Evolutionary conservation across 208 protist genomes (phyloP).

Genomic region (Vickermania ingenoplastis): DNA sequence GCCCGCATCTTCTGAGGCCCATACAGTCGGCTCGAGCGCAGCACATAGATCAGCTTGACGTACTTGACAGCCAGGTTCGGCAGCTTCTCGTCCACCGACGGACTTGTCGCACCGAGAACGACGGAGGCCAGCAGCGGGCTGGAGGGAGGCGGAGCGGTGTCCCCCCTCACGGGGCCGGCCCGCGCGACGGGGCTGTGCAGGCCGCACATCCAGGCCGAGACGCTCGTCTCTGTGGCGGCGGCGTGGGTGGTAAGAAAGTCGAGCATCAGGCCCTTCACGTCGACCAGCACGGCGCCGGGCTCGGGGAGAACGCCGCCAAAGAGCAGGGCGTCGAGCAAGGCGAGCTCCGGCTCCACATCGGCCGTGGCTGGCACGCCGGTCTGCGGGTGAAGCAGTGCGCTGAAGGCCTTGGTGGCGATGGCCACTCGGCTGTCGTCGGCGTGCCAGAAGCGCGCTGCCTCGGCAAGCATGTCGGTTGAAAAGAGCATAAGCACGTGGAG

Average conservation of each 20-base stretch:
- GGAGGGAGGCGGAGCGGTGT: background rate
- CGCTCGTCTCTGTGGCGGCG: conserved; percentile 23
- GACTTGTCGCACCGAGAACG: conserved; percentile 46
- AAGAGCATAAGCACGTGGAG: conserved; percentile 57
- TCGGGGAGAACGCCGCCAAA: conserved; percentile 3
- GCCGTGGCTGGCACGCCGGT: conserved; percentile 14
- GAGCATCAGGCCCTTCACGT: conserved; percentile 62
- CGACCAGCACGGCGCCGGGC: conserved; percentile 11
- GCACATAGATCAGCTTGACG: conserved; percentile 62
- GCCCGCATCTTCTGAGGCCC: conserved; percentile 30
- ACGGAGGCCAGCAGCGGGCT: conserved; percentile 32
- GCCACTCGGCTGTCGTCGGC: conserved; percentile 21
- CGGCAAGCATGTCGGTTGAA: conserved; percentile 32
- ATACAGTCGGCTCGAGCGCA: conserved; percentile 53
- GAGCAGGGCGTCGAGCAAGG: conserved; percentile 47
- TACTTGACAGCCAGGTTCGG: conserved; percentile 74
- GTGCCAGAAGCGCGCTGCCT: conserved; percentile 28
- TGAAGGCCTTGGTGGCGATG: conserved; percentile 1
- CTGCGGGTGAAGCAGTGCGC: conserved; percentile 8
- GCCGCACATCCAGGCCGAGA: conserved; percentile 48
- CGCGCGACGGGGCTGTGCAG: conserved; percentile 17
- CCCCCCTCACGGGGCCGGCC: background rate
- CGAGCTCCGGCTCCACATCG: conserved; percentile 52
- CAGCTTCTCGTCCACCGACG: conserved; percentile 26
- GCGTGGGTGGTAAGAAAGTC: conserved; percentile 76